These are phyloP conservation scores for Xylaria polymorpha DNA, from an alignment of 2,329 filamentous ascomycete species.

Conservation along the genomic window DNA sequence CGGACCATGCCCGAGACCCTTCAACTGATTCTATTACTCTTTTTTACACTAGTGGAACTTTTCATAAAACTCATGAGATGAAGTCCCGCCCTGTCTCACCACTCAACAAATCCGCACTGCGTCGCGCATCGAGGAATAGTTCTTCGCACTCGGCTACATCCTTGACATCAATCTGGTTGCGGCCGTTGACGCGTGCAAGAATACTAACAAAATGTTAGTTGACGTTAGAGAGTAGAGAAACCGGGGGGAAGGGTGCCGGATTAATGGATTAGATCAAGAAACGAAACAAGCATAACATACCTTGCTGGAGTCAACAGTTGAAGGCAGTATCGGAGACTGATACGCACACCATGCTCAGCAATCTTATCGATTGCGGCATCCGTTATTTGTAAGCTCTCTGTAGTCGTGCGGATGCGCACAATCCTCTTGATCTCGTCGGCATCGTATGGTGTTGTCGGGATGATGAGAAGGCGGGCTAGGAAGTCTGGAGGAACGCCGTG, in stretches of 20 bases:
- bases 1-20: conserved; percentile 12
- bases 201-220: conserved; percentile 66
- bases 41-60: conserved; percentile 29
- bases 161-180: conserved; percentile 78
- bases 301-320: conserved; percentile 89
- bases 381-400: conserved; percentile 81
- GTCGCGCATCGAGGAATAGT: conserved; percentile 83
- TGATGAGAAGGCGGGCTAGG: conserved; percentile 91
- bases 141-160: conserved; percentile 86
- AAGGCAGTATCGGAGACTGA: conserved; percentile 91
- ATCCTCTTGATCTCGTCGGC: conserved; percentile 93
- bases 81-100: conserved; percentile 73
- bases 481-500: conserved; percentile 97
- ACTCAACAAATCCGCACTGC: conserved; percentile 77
- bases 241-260: background rate
- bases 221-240: conserved; percentile 27
- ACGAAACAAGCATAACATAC: conserved; percentile 54
- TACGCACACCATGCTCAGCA: conserved; percentile 84
- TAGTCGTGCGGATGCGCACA: conserved; percentile 83
- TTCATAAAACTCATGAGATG: conserved; percentile 62
- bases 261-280: conserved; percentile 31
- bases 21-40: conserved; percentile 17
- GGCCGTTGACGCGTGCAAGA: conserved; percentile 85
- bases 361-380: conserved; percentile 89
- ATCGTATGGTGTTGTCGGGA: conserved; percentile 91